A percentile compares a stretch with the other conserved stretches of the same genome.
These are phyloP conservation scores for Flueggea neowawraea DNA, from an alignment of 441 rosid species.

Conservation along the genomic window DNA sequence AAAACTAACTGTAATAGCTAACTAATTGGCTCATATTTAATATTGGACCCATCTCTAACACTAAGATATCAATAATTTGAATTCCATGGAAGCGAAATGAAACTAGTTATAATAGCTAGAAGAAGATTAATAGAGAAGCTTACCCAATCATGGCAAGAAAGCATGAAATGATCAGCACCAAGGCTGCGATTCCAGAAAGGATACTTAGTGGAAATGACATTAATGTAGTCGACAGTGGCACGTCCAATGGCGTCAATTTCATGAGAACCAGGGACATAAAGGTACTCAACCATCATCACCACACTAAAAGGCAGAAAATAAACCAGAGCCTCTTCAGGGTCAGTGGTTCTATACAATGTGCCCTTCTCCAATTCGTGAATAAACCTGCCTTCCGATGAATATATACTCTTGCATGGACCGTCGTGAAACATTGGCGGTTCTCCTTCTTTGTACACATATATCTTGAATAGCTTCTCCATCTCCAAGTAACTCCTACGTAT, in stretches of 20 bases:
- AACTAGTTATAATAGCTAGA: background rate
- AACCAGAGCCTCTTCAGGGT: conserved; percentile 53
- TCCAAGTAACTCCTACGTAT: conserved; percentile 61
- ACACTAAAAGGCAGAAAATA: conserved; percentile 83
- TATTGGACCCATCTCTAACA: too few relatives aligned
- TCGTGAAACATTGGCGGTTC: conserved; percentile 66
- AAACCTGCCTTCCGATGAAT: conserved; percentile 76
- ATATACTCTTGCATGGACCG: conserved; percentile 76
- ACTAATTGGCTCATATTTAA: too few relatives aligned
- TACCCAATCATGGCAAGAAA: conserved; percentile 94
- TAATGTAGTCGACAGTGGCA: conserved; percentile 55
- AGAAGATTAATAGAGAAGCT: background rate
- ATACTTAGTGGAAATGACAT: conserved; percentile 45
- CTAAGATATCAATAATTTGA: too few relatives aligned
- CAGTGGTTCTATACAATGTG: conserved; percentile 34
- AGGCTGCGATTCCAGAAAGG: conserved; percentile 48
- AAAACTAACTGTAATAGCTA: too few relatives aligned
- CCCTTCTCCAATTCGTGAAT: conserved; percentile 65
- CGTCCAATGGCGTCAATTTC: conserved; percentile 42
- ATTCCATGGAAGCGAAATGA: too few relatives aligned
- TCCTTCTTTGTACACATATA: conserved; percentile 74
- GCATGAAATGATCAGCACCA: conserved; percentile 86
- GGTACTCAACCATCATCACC: conserved; percentile 55
- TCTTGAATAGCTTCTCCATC: conserved; percentile 81
- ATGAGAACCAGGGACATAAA: conserved; percentile 35